Evolutionary conservation across 495 filamentous ascomycete genomes (phyloP).

Genomic region (Penicillium lividum): DNA sequence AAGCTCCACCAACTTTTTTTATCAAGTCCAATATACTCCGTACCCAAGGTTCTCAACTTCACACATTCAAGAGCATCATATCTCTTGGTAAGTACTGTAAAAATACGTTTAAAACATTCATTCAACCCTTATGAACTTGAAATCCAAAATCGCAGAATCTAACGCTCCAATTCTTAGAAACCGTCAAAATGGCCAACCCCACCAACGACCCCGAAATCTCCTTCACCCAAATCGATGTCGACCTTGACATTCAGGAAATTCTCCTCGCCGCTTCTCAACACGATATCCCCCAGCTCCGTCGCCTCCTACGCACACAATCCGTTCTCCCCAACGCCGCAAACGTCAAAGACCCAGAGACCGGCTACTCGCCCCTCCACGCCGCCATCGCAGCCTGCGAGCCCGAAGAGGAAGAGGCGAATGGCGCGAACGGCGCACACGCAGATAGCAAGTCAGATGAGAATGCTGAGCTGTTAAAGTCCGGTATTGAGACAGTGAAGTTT

Average conservation of each 20-base stretch:
- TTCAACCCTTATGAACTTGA: not conserved
- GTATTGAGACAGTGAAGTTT: constrained; percentile 68
- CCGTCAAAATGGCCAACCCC: constrained; percentile 29
- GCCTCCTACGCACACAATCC: constrained; percentile 63
- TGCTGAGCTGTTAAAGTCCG: constrained; percentile 49
- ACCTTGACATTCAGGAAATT: constrained; percentile 53
- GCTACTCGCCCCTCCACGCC: constrained; percentile 84
- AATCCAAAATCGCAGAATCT: not conserved
- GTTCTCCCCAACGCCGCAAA: constrained; percentile 59
- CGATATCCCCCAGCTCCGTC: constrained; percentile 71
- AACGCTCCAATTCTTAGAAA: constrained; percentile 3
- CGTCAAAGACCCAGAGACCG: constrained; percentile 80
- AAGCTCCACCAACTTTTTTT: constrained; percentile 21
- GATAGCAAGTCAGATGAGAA: constrained; percentile 17
- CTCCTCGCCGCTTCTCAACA: constrained; percentile 84
- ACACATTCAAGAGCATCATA: not conserved
- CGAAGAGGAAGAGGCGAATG: constrained; percentile 35
- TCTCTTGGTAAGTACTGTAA: constrained; percentile 5
- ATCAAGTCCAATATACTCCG: not conserved
- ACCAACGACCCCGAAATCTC: constrained; percentile 26
- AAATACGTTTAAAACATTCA: not conserved
- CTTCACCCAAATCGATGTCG: constrained; percentile 40
- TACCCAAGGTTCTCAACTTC: not conserved
- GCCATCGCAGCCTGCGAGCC: constrained; percentile 82
- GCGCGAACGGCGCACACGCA: constrained; percentile 11